A percentile compares a stretch with the other conserved stretches of the same genome.
Evolutionary conservation across 2,329 filamentous ascomycete genomes (phyloP).

Genomic region (Seiridium cupressi): DNA sequence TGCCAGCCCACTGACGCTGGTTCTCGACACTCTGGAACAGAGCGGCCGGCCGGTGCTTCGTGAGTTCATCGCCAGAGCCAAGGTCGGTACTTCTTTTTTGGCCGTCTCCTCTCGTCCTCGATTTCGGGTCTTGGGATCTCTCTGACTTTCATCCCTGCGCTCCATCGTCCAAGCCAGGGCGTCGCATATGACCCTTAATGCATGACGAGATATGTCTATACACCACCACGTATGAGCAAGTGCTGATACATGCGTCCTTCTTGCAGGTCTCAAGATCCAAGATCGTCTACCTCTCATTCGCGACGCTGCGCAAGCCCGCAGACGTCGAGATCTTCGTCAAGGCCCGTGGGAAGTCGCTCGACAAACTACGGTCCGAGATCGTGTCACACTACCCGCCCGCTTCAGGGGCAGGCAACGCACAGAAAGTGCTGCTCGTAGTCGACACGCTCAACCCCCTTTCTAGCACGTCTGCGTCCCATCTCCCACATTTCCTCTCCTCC

Average conservation of each 20-base stretch:
- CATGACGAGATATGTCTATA: background rate
- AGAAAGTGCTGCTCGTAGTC: constrained; percentile 69
- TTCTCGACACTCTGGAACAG: constrained; percentile 85
- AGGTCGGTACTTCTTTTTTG: constrained; percentile 44
- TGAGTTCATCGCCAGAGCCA: constrained; percentile 75
- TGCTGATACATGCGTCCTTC: background rate
- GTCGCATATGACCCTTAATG: background rate
- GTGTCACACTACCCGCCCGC: constrained; percentile 43
- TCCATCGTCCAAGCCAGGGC: too few species aligned
- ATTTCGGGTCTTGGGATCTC: too few species aligned
- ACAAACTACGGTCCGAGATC: constrained; percentile 59
- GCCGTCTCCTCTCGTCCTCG: background rate
- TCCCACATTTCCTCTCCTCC: constrained; percentile 69
- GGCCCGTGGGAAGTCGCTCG: constrained; percentile 57
- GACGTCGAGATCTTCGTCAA: constrained; percentile 67
- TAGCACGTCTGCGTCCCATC: constrained; percentile 49
- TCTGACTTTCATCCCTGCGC: too few species aligned
- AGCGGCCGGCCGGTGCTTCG: constrained; percentile 65
- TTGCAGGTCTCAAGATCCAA: constrained; percentile 62
- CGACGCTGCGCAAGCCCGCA: constrained; percentile 64
- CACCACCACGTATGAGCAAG: constrained; percentile 4
- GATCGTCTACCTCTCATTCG: constrained; percentile 75
- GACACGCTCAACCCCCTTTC: constrained; percentile 74
- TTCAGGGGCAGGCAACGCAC: constrained; percentile 13
- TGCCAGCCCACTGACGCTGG: constrained; percentile 80